These are phyloP conservation scores for Brassica cretica DNA, from an alignment of 345 rosid species.

Conservation along the genomic window DNA sequence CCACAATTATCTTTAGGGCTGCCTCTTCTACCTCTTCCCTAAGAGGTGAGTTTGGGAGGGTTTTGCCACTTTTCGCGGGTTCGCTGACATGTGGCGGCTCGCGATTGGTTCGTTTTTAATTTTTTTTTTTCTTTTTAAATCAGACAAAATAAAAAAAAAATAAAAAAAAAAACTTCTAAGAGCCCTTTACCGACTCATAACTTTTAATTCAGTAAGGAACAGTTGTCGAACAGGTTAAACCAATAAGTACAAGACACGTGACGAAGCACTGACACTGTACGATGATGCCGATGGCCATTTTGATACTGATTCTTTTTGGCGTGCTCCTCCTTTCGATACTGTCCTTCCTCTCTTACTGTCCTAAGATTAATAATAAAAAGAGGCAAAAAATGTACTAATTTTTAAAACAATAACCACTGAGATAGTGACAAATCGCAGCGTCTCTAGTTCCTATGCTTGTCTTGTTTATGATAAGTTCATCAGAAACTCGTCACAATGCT, in stretches of 20 bases:
- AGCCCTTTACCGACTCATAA: too few species aligned
- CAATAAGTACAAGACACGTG: slow-evolving; percentile 30
- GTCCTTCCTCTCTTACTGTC: slow-evolving; percentile 8
- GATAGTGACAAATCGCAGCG: not conserved
- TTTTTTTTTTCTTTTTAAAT: too few species aligned
- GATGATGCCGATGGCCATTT: slow-evolving; percentile 32
- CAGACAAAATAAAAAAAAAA: too few species aligned
- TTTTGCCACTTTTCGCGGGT: too few species aligned
- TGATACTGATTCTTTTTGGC: slow-evolving; percentile 25
- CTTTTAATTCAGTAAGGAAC: not conserved
- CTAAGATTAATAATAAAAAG: not conserved
- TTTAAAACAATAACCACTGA: not conserved
- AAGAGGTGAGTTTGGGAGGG: too few species aligned
- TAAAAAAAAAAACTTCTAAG: too few species aligned
- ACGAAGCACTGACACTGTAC: slow-evolving; percentile 31
- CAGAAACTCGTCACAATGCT: not conserved
- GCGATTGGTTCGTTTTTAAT: too few species aligned
- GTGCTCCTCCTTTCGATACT: slow-evolving; percentile 2
- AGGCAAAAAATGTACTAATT: not conserved
- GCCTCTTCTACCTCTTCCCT: too few species aligned
- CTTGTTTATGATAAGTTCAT: not conserved
- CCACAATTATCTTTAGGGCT: too few species aligned
- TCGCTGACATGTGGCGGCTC: too few species aligned
- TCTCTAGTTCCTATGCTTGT: not conserved
- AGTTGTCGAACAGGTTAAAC: not conserved